Evolutionary conservation across 1,139 yeast genomes (phyloP).

Genomic region (Komagataea norvegica): DNA sequence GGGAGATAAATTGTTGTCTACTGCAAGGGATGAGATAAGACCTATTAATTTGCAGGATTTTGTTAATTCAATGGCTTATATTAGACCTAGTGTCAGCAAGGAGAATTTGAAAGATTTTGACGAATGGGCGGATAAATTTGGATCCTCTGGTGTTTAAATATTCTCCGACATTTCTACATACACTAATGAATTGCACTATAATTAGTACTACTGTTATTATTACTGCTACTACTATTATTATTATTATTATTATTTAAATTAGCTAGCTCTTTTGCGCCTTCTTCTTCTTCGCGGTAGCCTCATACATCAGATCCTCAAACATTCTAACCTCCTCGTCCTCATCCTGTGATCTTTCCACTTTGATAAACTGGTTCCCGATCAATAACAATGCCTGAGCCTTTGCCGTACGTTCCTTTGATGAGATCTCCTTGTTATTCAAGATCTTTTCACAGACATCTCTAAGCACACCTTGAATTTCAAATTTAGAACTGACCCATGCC

Average conservation of each 20-base stretch:
- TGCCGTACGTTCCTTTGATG: slow-evolving; percentile 45
- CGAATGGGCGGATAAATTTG: slow-evolving; percentile 86
- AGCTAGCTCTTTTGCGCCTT: slow-evolving; percentile 1
- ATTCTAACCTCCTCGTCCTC: slow-evolving; percentile 73
- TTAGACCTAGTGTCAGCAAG: slow-evolving; percentile 85
- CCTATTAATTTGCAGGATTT: slow-evolving; percentile 78
- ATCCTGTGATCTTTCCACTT: slow-evolving; percentile 56
- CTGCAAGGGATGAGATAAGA: slow-evolving; percentile 82
- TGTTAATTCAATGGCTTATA: slow-evolving; percentile 68
- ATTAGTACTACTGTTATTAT: background rate
- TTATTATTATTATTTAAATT: too few species aligned
- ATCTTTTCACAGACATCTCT: slow-evolving; percentile 61
- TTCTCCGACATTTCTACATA: too few species aligned
- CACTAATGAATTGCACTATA: too few species aligned
- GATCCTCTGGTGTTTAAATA: slow-evolving; percentile 87
- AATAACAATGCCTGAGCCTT: slow-evolving; percentile 58
- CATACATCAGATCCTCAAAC: slow-evolving; percentile 73
- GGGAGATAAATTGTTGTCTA: slow-evolving; percentile 81
- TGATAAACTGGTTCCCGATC: slow-evolving; percentile 52
- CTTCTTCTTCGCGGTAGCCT: slow-evolving; percentile 52
- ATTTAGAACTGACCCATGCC: slow-evolving; percentile 77
- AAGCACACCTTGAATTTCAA: slow-evolving; percentile 64
- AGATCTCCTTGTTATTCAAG: slow-evolving; percentile 50
- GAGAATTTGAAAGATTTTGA: slow-evolving; percentile 80
- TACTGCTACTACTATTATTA: background rate